phyloP scores from a whole-genome alignment of 2,329 filamentous ascomycete genomes.

The Aspergillus ochraceoroseus region DNA sequence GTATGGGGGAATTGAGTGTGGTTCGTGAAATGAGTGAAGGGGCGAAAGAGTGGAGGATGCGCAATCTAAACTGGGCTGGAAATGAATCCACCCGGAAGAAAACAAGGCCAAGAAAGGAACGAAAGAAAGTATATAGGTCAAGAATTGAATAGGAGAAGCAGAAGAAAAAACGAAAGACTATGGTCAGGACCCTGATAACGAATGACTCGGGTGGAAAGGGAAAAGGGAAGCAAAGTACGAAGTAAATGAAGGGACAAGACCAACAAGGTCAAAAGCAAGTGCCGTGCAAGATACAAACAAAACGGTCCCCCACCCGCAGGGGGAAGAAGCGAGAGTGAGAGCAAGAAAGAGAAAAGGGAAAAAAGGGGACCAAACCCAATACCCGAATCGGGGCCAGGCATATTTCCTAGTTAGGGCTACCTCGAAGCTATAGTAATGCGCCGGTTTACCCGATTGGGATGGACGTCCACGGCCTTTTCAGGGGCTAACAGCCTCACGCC shows the following conservation, averaged over 20 bases:
- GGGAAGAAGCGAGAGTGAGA: no score
- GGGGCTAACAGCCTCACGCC: slow-evolving; percentile 13
- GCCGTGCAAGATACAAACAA: slow-evolving; percentile 7
- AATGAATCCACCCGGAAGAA: background rate
- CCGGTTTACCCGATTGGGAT: slow-evolving; percentile 10
- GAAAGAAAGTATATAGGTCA: background rate
- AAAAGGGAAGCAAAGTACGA: slow-evolving; percentile 10
- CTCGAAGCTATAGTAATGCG: slow-evolving; percentile 17
- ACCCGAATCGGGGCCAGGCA: slow-evolving; percentile 6
- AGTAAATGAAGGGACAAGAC: no score
- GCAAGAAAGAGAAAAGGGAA: slow-evolving; percentile 3
- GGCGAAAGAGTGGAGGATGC: slow-evolving; percentile 2
- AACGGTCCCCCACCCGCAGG: slow-evolving; percentile 6
- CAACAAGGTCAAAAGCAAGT: no score
- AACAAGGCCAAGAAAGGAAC: background rate
- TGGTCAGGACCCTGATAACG: slow-evolving; percentile 25
- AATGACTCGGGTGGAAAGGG: slow-evolving; percentile 27
- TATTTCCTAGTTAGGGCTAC: slow-evolving; percentile 13
- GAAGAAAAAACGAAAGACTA: slow-evolving; percentile 21
- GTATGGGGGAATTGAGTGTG: no score
- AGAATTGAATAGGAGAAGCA: slow-evolving; percentile 2
- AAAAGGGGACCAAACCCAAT: slow-evolving; percentile 6
- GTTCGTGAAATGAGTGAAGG: slow-evolving; percentile 1
- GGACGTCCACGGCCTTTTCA: background rate
- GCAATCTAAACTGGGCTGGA: slow-evolving; percentile 4